These are phyloP conservation scores for Cordyceps javanica DNA, from an alignment of 2,329 filamentous ascomycete species.

Conservation along the genomic window DNA sequence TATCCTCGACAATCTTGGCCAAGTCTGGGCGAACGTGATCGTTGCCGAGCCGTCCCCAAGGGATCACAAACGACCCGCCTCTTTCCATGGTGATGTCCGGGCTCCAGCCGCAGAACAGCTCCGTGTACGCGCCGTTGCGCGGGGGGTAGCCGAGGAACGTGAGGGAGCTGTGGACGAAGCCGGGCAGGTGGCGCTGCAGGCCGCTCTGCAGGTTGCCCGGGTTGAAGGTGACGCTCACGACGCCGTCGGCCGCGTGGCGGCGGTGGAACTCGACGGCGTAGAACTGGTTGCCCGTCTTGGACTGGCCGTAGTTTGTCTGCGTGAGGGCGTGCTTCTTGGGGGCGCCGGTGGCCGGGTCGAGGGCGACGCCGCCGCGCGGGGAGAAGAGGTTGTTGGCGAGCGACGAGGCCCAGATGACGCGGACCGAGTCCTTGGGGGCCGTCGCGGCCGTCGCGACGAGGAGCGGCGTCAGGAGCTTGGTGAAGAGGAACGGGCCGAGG, in stretches of 20 bases:
- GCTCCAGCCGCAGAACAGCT: slow-evolving; percentile 14
- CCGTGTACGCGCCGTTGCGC: slow-evolving; percentile 9
- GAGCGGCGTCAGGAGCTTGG: slow-evolving; percentile 26
- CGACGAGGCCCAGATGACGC: slow-evolving; percentile 20
- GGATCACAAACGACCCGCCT: slow-evolving; percentile 15
- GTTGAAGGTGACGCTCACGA: slow-evolving; percentile 23
- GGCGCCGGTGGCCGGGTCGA: background rate
- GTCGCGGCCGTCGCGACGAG: slow-evolving; percentile 23
- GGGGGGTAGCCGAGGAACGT: slow-evolving; percentile 12
- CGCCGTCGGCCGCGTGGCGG: slow-evolving; percentile 17
- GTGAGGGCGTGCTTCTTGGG: slow-evolving; percentile 13
- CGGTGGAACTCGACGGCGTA: slow-evolving; percentile 20
- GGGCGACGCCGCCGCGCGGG: slow-evolving; percentile 3
- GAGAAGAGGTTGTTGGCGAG: slow-evolving; percentile 16
- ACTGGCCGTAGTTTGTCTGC: slow-evolving; percentile 18
- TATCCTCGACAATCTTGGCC: slow-evolving; percentile 20
- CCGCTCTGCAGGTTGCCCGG: slow-evolving; percentile 28
- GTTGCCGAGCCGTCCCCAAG: slow-evolving; percentile 19
- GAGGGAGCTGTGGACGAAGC: slow-evolving; percentile 13
- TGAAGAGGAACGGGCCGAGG: slow-evolving; percentile 30
- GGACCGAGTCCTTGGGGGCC: slow-evolving; percentile 18
- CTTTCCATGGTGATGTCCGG: slow-evolving; percentile 31
- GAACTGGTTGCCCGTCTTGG: slow-evolving; percentile 19
- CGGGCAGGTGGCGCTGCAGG: slow-evolving; percentile 20
- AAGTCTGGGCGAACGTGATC: slow-evolving; percentile 23